Evolutionary conservation across 1,284 basidiomycete species (phyloP).

Genomic region (Hypsizygus ulmarius): DNA sequence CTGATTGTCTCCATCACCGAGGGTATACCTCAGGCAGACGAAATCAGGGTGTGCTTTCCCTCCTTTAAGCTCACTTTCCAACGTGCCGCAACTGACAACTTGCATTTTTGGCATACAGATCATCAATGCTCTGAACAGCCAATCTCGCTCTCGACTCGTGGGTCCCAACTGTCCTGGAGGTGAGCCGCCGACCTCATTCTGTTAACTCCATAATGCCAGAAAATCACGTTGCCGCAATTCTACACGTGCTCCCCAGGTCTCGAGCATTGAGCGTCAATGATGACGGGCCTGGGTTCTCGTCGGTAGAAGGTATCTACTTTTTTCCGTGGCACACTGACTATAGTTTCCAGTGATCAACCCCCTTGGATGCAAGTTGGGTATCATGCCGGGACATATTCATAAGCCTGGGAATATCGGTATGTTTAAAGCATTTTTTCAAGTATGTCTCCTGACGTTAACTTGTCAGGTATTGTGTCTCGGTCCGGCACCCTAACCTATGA

Average conservation of each 20-base stretch:
- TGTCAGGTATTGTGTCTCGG: constrained; percentile 90
- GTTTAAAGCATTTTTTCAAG: background rate
- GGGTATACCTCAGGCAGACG: constrained; percentile 94
- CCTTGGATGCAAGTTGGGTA: constrained; percentile 98
- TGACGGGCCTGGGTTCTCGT: no score
- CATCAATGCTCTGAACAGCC: constrained; percentile 90
- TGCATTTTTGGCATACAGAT: constrained; percentile 49
- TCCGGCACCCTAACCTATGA: constrained; percentile 95
- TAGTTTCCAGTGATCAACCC: constrained; percentile 79
- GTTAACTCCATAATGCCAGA: background rate
- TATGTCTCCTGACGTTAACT: constrained; percentile 5
- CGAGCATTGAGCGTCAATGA: no score
- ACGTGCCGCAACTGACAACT: background rate
- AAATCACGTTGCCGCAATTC: no score
- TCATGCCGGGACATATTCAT: constrained; percentile 98
- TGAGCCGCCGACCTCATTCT: constrained; percentile 18
- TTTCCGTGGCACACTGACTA: background rate
- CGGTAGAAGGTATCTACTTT: no score
- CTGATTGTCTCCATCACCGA: constrained; percentile 97
- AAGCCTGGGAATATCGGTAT: constrained; percentile 89
- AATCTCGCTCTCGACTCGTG: constrained; percentile 92
- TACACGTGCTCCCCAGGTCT: no score
- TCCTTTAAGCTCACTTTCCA: constrained; percentile 8
- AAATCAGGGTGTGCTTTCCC: constrained; percentile 70
- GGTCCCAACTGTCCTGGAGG: constrained; percentile 96